These are phyloP conservation scores for Phialophora macrospora DNA, from an alignment of 2,329 filamentous ascomycete species.

Conservation along the genomic window DNA sequence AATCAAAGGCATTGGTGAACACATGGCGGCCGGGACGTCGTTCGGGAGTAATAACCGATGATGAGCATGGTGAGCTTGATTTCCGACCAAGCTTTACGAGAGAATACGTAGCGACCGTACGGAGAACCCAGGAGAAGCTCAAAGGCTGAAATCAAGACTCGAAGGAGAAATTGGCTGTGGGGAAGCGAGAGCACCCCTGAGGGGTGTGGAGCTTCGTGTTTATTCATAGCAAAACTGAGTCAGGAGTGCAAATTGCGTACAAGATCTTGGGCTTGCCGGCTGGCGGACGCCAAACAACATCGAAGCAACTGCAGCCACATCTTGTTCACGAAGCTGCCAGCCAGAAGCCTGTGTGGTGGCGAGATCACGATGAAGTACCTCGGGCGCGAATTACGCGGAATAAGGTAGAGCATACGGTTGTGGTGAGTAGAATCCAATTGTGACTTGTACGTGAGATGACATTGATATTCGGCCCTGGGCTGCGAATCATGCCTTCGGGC, in stretches of 20 bases:
- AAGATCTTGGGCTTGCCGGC: neutral
- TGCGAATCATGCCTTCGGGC: neutral
- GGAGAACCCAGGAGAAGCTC: too few relatives aligned
- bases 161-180: conserved; percentile 12
- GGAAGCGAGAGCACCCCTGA: neutral
- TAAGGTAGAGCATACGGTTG: neutral
- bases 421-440: neutral
- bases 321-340: neutral
- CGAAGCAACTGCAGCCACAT: neutral
- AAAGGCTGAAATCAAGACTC: neutral
- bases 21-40: neutral
- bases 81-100: neutral
- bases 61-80: neutral
- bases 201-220: neutral
- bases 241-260: neutral
- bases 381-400: neutral
- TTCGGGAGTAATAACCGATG: neutral
- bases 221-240: neutral
- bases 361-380: neutral
- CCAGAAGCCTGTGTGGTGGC: neutral
- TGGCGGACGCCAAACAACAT: neutral
- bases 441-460: neutral
- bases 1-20: neutral
- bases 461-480: neutral
- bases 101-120: neutral